Base-by-base conservation (phyloP, 345 rosid species). In the Populus davidiana region DNA sequence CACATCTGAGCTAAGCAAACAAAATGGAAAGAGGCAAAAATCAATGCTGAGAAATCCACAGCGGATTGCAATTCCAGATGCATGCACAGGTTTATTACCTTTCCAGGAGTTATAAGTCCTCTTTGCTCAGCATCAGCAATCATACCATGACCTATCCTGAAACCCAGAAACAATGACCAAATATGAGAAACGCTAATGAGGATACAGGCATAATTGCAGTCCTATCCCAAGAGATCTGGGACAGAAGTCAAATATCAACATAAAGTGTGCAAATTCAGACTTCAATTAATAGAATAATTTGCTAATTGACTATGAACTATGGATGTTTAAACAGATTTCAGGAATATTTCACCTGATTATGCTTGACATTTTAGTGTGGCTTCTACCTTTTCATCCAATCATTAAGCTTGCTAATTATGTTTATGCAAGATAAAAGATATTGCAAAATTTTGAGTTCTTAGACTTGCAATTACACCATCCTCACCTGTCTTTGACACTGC, bases 401-500 rank as follows among this genome's bases (percentile, higher is more conserved):
- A 21, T 8, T 67, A n/a, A 18, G 47, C 71, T 38, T 38, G 44
- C 43, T 67, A 11, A 6, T 35, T 38, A 21, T 25, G 20, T 14
- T 8, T 21, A 67, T 67, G 21, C 27, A 7, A 70, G 39, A 36
- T 14, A 38, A n/a, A 66, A 63, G 52, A 64, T 63, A 14, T 8
- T 12, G n/a, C 31, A 62, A 13, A 71, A 59, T n/a, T 16, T 70
- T 62, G n/a, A 65, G 38, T 29, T 27, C 36, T 33, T 33, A 52
- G 47, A 41, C 11, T 43, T 31, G 73, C 35, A 31, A 36, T n/a
- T 33, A 25, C 23, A 65, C 44, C 13, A 52, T 14, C 56, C 81
- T 67, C 56, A 81, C 84, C 84, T 81, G 72, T 81, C 84, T 38
- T 81, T 81, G 64, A 81, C 84, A 81, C 84, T 81, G 72, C 81